Base-by-base conservation (phyloP, 2,329 filamentous ascomycete species). In the Cladophialophora chaetospira region DNA sequence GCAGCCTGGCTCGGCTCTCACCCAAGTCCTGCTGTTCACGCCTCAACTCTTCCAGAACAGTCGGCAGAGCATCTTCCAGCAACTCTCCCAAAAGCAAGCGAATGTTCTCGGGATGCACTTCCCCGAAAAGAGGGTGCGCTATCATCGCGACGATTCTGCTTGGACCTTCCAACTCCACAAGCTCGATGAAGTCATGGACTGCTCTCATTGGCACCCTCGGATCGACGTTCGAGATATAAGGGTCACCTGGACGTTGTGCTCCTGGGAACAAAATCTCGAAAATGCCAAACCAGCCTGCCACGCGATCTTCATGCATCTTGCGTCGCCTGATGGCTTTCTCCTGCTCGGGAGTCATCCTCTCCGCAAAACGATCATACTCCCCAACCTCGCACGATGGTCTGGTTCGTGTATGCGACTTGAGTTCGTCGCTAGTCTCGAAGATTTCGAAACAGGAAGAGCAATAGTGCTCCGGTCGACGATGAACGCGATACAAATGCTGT, bases 301-400 rank as follows among this genome's bases (percentile, higher is more conserved):
- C 36, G 13, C 36, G 44, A 17, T 38, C 36, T 13, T 45, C 36
- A 4, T 50, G 25, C 9, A 57, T 48, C 10, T 29, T 45, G 15
- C 60, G 28, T 38, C 46, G 38, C 44, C 55, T 56, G 48, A 62
- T 42, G 13, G 44, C 54, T 8, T 35, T 44, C 17, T 43, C 46
- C n/a, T 62, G 59, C 6, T 58, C 52, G 13, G 44, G 47, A 29
- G 42, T 49, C 55, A 59, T 59, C 48, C 54, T 59, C 44, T 58
- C 59, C 2, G 45, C 21, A 29, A 57, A 57, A 10, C 40, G 49
- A 13, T 36, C 42, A 2, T 55, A n/a, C n/a, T n/a, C n/a, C n/a
- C 53, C 13, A 19, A 19, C n/a, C 35, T 8, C 19, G 9, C 8
- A n/a, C 53, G 49, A 11, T 25, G 28, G n/a, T n/a, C 45, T 42